Conservation (phyloP, 192 early-diverging fungal genomes). For the Dispira simplex region DNA sequence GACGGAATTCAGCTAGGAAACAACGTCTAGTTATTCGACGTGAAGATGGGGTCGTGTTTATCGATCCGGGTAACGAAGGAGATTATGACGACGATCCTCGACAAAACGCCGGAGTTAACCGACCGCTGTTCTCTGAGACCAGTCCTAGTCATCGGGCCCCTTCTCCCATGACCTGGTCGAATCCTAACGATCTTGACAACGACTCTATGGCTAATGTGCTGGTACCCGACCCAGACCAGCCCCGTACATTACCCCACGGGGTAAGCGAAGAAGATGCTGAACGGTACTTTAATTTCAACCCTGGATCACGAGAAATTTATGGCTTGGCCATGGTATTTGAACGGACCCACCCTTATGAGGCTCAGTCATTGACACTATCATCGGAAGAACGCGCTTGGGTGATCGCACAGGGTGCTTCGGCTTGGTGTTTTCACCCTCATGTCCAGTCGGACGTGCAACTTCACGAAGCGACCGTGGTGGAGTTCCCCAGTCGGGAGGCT, state of each 20-base stretch:
- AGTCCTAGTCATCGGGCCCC: neutral
- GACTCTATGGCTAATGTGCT: neutral
- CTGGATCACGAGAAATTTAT: conserved; percentile 7
- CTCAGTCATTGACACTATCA: neutral
- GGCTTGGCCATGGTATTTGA: conserved; percentile 12
- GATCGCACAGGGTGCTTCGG: conserved; percentile 8
- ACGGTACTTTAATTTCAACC: conserved; percentile 1
- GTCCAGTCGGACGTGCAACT: neutral
- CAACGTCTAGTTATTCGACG: neutral
- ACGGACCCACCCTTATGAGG: conserved; percentile 10
- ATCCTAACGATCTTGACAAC: neutral
- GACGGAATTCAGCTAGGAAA: neutral
- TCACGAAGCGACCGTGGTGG: conserved; percentile 5
- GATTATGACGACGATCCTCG: conserved; percentile 8
- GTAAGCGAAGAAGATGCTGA: conserved; percentile 11
- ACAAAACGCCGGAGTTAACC: neutral
- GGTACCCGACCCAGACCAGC: neutral
- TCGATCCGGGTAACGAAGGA: conserved; percentile 9
- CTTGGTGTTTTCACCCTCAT: conserved; percentile 9
- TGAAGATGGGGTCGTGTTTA: conserved; percentile 8
- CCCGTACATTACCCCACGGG: conserved; percentile 7
- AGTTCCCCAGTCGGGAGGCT: conserved; percentile 6
- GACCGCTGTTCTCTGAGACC: neutral
- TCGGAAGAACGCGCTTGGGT: conserved; percentile 11
- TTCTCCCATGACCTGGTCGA: no score